Evolutionary conservation across 306 rosid species (phyloP).

Genomic region (Ceratonia siliqua): DNA sequence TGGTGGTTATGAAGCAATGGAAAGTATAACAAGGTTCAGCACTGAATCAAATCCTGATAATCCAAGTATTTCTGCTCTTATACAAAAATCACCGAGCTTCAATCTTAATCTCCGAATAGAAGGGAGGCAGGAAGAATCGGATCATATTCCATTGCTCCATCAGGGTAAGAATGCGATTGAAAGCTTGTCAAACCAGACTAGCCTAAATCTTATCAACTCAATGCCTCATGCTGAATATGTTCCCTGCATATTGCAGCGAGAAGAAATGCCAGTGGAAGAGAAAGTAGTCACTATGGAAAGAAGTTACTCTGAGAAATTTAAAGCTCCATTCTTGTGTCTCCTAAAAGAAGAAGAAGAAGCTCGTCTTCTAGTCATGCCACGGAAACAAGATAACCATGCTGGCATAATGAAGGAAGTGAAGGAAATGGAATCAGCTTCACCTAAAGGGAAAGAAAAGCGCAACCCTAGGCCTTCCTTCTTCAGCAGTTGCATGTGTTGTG

Average conservation of each 20-base stretch:
- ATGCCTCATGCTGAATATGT: slow-evolving; percentile 27
- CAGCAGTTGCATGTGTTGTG: slow-evolving; percentile 82
- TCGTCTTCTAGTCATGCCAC: slow-evolving; percentile 39
- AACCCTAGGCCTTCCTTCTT: slow-evolving; percentile 59
- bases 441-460: slow-evolving; percentile 59
- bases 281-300: slow-evolving; percentile 62
- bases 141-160: slow-evolving; percentile 53
- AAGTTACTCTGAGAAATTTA: slow-evolving; percentile 60
- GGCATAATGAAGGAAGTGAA: slow-evolving; percentile 24
- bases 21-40: slow-evolving; percentile 60
- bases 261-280: slow-evolving; percentile 53
- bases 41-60: slow-evolving; percentile 67
- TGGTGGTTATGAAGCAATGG: slow-evolving; percentile 48
- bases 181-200: slow-evolving; percentile 32
- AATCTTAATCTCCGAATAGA: slow-evolving; percentile 59
- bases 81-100: slow-evolving; percentile 86
- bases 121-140: slow-evolving; percentile 57
- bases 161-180: slow-evolving; percentile 45
- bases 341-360: slow-evolving; percentile 62
- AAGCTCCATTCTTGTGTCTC: slow-evolving; percentile 53
- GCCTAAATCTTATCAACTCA: slow-evolving; percentile 31
- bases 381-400: slow-evolving; percentile 34
- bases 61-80: slow-evolving; percentile 40
- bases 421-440: slow-evolving; percentile 43
- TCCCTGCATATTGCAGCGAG: slow-evolving; percentile 17